Conservation (phyloP, 306 rosid species). For the Dalbergia cochinchinensis region DNA sequence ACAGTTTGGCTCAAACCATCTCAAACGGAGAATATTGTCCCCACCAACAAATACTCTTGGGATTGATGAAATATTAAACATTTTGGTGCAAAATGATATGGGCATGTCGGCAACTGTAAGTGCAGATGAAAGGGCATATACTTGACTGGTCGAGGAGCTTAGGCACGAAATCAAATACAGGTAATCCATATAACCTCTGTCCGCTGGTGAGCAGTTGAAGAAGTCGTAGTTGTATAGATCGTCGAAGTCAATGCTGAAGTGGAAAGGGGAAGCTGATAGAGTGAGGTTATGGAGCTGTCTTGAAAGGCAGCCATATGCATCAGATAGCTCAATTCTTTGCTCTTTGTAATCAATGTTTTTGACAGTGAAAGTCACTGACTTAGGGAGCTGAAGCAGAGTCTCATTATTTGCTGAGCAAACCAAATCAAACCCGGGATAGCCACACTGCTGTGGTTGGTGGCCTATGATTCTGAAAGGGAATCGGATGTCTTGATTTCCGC, state of each 20-base stretch:
- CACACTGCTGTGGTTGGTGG: slow-evolving; percentile 38
- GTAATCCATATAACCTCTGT: accelerated
- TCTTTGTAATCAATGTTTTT: slow-evolving; percentile 42
- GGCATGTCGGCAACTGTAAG: accelerated
- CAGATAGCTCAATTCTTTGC: slow-evolving; percentile 40
- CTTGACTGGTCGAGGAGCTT: background rate
- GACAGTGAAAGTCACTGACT: slow-evolving; percentile 42
- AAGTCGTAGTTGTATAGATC: background rate
- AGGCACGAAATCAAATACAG: slow-evolving; percentile 25
- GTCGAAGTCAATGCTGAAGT: background rate
- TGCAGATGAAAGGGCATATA: accelerated
- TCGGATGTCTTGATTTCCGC: slow-evolving; percentile 35
- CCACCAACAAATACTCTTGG: background rate
- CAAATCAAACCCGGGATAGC: slow-evolving; percentile 57
- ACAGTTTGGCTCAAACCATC: slow-evolving; percentile 50
- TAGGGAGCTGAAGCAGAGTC: slow-evolving; percentile 48
- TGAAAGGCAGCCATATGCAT: slow-evolving; percentile 37
- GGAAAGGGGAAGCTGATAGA: slow-evolving; percentile 41
- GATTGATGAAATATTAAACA: slow-evolving; percentile 32
- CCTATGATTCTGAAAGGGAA: slow-evolving; percentile 52
- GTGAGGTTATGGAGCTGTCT: slow-evolving; percentile 22
- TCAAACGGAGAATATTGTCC: background rate
- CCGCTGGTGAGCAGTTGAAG: slow-evolving; percentile 45
- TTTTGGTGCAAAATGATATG: slow-evolving; percentile 42
- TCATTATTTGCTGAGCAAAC: slow-evolving; percentile 39